Evolutionary conservation across 345 rosid species (phyloP), one percentile per base, ranked within the genome.

Genomic region (Populus euphratica): DNA sequence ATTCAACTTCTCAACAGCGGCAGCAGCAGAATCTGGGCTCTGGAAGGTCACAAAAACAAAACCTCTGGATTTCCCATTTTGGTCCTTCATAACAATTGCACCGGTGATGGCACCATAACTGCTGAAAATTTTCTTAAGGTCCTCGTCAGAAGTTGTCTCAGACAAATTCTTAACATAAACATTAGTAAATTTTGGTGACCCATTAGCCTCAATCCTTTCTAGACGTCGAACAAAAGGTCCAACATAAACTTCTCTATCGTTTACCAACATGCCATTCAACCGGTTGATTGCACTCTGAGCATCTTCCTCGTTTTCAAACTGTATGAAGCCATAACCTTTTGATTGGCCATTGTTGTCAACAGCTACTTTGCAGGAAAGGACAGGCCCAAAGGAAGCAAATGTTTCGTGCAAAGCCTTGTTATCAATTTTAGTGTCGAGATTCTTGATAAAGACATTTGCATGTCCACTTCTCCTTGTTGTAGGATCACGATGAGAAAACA

Each of bases 21-120:
- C 41, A 27, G 86, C 86, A 70, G 97, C 97, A 0, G 85, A 78
- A 47, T 88, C 92, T n/a, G 91, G 81, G 52, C n/a, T 85, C 78
- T 87, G 84, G 8, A 87, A 92, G 76, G 89, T 90, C n/a, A 92
- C 93, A 81, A 92, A 92, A 59, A 93, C 97, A 20, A 92, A 92
- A 73, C 92, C 83, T 81, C 87, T 90, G 39, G 94, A 89, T 72
- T 72, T 86, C n/a, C 94, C 97, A 78, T 71, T 81, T 68, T 79
- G 78, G 62, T 90, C 94, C 80, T 76, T 90, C 90, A 88, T 84
- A 77, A 92, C 84, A 73, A 88, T 75, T 13, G 90, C 90, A 76
- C 93, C 89, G 27, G 92, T 89, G 21, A 92, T 87, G 35, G 81
- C 81, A 35, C 97, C 94, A 77, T 74, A 88, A 36, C 67, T 49